A percentile compares a stretch with the other conserved stretches of the same genome.
These are phyloP conservation scores for Lactifluus volemus DNA, from an alignment of 768 basidiomycete species.

Conservation along the genomic window DNA sequence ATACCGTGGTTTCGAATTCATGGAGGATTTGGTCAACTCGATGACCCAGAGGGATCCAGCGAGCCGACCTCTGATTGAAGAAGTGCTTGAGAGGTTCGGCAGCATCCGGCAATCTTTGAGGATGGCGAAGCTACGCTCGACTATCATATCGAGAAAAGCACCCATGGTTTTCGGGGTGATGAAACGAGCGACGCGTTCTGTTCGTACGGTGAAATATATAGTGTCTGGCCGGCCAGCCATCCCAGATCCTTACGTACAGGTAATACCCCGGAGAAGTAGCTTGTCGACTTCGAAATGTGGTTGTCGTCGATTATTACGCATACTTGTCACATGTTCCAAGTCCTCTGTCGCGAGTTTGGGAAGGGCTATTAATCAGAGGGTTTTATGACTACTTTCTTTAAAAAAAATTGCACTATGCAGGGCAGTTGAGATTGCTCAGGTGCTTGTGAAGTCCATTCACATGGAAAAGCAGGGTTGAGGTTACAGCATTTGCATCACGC, in stretches of 20 bases:
- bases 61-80: background rate
- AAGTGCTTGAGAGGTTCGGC: background rate
- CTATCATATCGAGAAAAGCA: background rate
- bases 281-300: background rate
- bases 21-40: background rate
- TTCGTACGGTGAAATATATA: slow-evolving; percentile 18
- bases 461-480: too few relatives aligned
- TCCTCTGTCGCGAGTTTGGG: background rate
- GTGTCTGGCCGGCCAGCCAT: slow-evolving; percentile 33
- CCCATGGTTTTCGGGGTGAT: background rate
- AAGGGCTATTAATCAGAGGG: too few relatives aligned
- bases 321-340: background rate
- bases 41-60: background rate
- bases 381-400: too few relatives aligned
- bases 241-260: slow-evolving; percentile 33
- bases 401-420: too few relatives aligned
- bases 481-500: too few relatives aligned
- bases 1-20: background rate
- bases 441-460: too few relatives aligned
- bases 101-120: background rate
- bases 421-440: too few relatives aligned
- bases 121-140: background rate
- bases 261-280: background rate
- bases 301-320: background rate
- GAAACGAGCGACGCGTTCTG: slow-evolving; percentile 9